Base-by-base conservation (phyloP, 352 stramenopile genomes). In the Globisporangium acanthophoron region DNA sequence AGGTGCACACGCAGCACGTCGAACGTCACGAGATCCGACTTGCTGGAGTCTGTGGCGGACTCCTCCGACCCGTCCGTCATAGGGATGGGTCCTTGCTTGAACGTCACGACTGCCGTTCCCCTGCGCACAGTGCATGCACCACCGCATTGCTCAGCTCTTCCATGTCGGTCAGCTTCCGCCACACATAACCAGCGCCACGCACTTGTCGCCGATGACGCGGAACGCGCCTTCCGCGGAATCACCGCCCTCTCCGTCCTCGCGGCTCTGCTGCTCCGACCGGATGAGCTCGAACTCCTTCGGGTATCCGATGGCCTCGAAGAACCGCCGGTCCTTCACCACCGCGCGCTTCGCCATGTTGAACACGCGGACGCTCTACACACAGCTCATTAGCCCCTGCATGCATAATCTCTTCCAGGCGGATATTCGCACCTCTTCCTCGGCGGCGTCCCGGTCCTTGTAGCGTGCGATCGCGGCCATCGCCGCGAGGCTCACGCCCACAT, bases 261-360 rank as follows among this genome's bases (percentile, higher is more conserved):
- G 18, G 12, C 43, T 48, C 43, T 24, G 18, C 7, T 48, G 43
- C n/a, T 21, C 29, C 31, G 20, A 37, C n/a, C 24, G 5, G 31
- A 81, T 66, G 33, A 65, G 56, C 27, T 89, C 67, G 49, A 89
- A 91, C 3, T 81, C 68, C 59, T 89, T 88, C 43, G 81, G 81
- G 64, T 91, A 91, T 0, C 81, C 81, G 12, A 91, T 66, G 9
- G 71, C 67, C 57, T 87, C 78, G 41, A 91, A 91, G 58, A 91
- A 70, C 3, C 81, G 78, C 8, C 71, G 78, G 39, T 91, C 81
- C 39, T 91, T 91, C 9, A 87, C 76, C 0, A 91, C 78, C 1
- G 78, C 78, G 18, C 81, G 76, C 58, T 89, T 88, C 24, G 81
- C 81, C 71, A 89, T 80, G 60, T 91, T 91, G 33, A 37, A 37